Percentiles rank a stretch among this genome's conserved stretches.
Evolutionary conservation across 306 rosid genomes (phyloP).

Genomic region (Crataegus laevigata): DNA sequence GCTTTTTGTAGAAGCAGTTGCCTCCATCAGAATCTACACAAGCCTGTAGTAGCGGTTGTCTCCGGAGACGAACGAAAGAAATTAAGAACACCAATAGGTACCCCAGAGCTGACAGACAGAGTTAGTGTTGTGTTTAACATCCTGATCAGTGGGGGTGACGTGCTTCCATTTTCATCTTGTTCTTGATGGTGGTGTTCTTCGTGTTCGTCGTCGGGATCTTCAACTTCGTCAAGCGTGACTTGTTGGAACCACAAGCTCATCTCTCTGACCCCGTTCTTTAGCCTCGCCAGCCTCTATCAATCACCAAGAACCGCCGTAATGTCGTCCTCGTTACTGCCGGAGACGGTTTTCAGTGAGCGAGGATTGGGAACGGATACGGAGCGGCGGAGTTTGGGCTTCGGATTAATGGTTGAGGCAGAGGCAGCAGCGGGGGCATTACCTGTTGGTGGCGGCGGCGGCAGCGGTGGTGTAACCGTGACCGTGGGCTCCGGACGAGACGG

Average conservation of each 20-base stretch:
- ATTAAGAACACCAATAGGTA: not conserved
- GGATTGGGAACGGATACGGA: not conserved
- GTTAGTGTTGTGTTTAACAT: not conserved
- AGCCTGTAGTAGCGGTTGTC: slow-evolving; percentile 11
- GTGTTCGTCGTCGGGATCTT: not conserved
- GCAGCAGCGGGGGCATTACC: too few relatives aligned
- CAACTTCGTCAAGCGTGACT: not conserved
- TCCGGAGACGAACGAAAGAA: not conserved
- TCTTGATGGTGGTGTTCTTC: not conserved
- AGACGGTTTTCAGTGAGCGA: not conserved
- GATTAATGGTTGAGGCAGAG: not conserved
- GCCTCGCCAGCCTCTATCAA: not conserved
- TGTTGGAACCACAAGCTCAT: not conserved
- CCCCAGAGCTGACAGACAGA: not conserved
- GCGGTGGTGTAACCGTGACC: not conserved
- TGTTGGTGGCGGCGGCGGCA: not conserved
- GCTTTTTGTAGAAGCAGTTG: not conserved
- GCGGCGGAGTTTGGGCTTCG: not conserved
- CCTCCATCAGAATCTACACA: not conserved
- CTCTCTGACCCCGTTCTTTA: slow-evolving; percentile 4
- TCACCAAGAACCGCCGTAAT: not conserved
- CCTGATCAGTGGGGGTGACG: not conserved
- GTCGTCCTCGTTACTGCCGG: not conserved
- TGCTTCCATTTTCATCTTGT: not conserved
- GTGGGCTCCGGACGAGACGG: not conserved